Evolutionary conservation across 345 rosid species (phyloP).

Genomic region (Excoecaria cochinchinensis): DNA sequence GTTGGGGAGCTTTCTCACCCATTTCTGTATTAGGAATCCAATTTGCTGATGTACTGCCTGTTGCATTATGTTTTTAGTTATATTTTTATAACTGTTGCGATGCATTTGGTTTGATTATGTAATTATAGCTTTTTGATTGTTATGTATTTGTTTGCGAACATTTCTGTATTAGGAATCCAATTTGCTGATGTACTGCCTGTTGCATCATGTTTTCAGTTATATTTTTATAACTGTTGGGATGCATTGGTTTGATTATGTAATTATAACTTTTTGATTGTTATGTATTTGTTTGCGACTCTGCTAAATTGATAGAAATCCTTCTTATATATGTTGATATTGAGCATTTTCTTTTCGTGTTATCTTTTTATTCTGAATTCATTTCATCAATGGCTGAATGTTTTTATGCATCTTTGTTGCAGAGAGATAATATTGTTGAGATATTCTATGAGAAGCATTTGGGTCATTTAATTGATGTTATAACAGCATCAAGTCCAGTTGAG

Average conservation of each 20-base stretch:
- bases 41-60: not conserved
- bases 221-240: not conserved
- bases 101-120: constrained; percentile 14
- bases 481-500: constrained; percentile 65
- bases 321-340: constrained; percentile 10
- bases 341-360: no score
- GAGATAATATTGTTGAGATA: constrained; percentile 74
- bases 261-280: constrained; percentile 19
- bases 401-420: constrained; percentile 51
- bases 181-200: not conserved
- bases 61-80: constrained; percentile 13
- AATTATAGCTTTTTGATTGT: constrained; percentile 18
- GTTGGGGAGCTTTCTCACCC: not conserved
- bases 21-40: not conserved
- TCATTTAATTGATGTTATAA: constrained; percentile 82
- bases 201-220: constrained; percentile 15
- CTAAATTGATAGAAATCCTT: constrained; percentile 12
- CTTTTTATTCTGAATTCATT: not conserved
- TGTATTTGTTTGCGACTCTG: not conserved
- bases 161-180: not conserved
- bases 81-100: not conserved
- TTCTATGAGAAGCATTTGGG: constrained; percentile 93
- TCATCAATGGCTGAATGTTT: constrained; percentile 3
- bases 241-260: constrained; percentile 15
- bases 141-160: constrained; percentile 2